These are phyloP conservation scores for Saitozyma podzolica DNA, from an alignment of 768 basidiomycete genomes.

Conservation along the genomic window DNA sequence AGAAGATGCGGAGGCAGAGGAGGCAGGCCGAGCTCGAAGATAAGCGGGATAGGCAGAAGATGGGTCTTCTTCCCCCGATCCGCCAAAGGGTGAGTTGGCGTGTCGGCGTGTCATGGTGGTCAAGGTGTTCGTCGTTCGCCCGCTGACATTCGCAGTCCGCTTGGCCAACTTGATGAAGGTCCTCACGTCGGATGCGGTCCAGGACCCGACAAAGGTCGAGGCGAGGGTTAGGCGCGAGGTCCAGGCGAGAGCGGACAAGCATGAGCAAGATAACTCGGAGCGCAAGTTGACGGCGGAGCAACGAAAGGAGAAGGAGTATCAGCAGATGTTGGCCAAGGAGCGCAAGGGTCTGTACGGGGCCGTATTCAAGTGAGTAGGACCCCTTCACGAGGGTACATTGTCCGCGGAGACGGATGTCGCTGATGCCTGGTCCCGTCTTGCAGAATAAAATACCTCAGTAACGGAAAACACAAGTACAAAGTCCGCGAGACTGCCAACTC, in stretches of 20 bases:
- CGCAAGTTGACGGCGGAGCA: constrained; percentile 91
- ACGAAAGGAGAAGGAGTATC: constrained; percentile 78
- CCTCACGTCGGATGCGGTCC: constrained; percentile 89
- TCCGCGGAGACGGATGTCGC: not conserved
- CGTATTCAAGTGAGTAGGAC: constrained; percentile 77
- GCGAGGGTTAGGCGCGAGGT: constrained; percentile 93
- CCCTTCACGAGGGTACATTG: not conserved
- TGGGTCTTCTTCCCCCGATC: constrained; percentile 95
- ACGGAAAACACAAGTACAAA: constrained; percentile 92
- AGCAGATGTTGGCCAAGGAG: constrained; percentile 82
- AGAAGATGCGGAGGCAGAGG: constrained; percentile 92
- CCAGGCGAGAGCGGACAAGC: constrained; percentile 78
- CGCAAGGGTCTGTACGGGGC: constrained; percentile 78
- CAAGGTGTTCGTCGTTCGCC: too few relatives aligned
- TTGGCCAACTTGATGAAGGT: constrained; percentile 97
- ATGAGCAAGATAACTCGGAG: constrained; percentile 91
- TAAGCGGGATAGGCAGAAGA: constrained; percentile 87
- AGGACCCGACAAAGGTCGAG: constrained; percentile 96
- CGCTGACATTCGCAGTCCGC: constrained; percentile 63
- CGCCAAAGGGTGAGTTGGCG: constrained; percentile 73
- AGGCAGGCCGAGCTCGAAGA: constrained; percentile 88
- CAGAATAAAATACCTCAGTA: constrained; percentile 83
- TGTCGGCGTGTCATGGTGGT: too few relatives aligned
- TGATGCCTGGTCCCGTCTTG: not conserved
- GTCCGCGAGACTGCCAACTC: constrained; percentile 96